Evolutionary conservation across 2,329 filamentous ascomycete species (phyloP).

Genomic region (Ophiostoma himal-ulmi): DNA sequence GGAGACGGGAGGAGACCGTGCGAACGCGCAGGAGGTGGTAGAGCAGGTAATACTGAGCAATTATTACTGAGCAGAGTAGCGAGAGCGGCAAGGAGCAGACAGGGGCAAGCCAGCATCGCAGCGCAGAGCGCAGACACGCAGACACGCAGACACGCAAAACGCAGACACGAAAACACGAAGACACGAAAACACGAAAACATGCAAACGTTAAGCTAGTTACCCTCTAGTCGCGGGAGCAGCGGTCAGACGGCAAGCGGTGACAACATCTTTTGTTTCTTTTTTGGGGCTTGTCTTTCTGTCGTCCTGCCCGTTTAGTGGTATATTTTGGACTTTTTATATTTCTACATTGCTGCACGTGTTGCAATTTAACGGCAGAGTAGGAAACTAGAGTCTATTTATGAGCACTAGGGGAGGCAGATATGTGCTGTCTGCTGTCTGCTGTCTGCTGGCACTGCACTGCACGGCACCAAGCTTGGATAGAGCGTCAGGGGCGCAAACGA

Average conservation of each 20-base stretch:
- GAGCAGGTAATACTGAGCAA: too few relatives aligned
- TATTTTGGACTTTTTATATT: background rate
- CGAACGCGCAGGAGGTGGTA: background rate
- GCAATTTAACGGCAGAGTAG: background rate
- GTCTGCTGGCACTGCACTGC: too few relatives aligned
- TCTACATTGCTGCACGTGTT: constrained; percentile 9
- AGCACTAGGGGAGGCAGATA: too few relatives aligned
- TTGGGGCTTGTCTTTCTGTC: background rate
- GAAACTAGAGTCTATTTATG: background rate
- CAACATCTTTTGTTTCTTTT: background rate
- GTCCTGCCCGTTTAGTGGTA: background rate
- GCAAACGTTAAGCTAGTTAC: background rate
- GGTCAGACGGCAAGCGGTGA: constrained; percentile 19
- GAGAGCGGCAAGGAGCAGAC: too few relatives aligned
- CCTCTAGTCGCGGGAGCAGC: constrained; percentile 18
- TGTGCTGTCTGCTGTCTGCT: too few relatives aligned
- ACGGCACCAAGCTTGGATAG: too few relatives aligned
- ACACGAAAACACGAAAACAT: background rate
- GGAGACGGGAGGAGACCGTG: background rate
- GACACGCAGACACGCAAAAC: background rate
- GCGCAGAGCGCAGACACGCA: background rate
- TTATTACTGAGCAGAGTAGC: too few relatives aligned
- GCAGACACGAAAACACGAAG: background rate
- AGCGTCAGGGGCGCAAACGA: too few relatives aligned
- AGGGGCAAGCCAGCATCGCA: background rate